These are phyloP conservation scores for Xerocomus minutiporus DNA, from an alignment of 1,284 basidiomycete species.

Conservation along the genomic window DNA sequence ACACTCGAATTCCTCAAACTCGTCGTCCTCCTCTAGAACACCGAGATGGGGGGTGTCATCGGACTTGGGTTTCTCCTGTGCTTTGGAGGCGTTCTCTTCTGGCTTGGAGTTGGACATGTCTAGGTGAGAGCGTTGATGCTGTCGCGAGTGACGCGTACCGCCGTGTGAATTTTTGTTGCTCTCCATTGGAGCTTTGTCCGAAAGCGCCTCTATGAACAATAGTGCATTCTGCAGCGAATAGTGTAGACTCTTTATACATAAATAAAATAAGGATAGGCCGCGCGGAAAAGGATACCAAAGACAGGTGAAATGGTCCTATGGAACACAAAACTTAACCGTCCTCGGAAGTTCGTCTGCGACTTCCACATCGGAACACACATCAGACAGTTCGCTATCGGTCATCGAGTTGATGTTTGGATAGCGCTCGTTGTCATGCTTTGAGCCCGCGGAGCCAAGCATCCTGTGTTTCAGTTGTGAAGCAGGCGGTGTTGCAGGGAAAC, in stretches of 20 bases:
- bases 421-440: conserved; percentile 12
- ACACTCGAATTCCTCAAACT: conserved; percentile 76
- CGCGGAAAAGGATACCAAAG: conserved; percentile 5
- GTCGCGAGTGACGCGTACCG: conserved; percentile 11
- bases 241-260: conserved; percentile 17
- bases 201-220: background rate
- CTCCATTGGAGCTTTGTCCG: no score
- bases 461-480: conserved; percentile 24
- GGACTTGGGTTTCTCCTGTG: conserved; percentile 36
- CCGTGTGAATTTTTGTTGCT: conserved; percentile 20
- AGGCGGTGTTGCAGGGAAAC: conserved; percentile 20
- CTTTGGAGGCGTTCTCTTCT: conserved; percentile 29
- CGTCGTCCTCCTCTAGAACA: conserved; percentile 79
- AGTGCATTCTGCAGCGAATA: conserved; percentile 6
- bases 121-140: no score
- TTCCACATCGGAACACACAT: conserved; percentile 22
- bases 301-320: conserved; percentile 8
- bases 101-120: conserved; percentile 35
- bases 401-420: conserved; percentile 18
- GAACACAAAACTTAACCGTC: conserved; percentile 9
- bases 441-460: conserved; percentile 13
- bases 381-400: conserved; percentile 27
- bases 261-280: conserved; percentile 34
- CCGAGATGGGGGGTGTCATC: conserved; percentile 53
- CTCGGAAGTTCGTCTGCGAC: conserved; percentile 25